phyloP scores from a whole-genome alignment of 305 asterid genomes.

The Fraxinus floribunda region DNA sequence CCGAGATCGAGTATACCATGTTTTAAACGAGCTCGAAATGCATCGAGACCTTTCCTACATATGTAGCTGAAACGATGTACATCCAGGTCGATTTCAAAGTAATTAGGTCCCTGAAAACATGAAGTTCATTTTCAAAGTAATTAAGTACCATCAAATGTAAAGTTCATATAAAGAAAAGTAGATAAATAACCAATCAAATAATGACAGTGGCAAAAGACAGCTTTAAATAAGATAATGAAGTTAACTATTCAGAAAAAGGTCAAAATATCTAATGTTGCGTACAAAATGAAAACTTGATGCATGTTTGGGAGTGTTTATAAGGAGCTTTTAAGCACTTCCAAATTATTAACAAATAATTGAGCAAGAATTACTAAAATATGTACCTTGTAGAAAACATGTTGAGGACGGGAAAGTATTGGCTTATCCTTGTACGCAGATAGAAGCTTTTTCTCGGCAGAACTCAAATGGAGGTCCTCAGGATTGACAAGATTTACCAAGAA shows the following conservation, averaged over 20 bases:
- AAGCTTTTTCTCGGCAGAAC: slow-evolving; percentile 86
- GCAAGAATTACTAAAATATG: neutral
- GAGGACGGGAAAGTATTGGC: slow-evolving; percentile 96
- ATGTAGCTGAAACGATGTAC: slow-evolving; percentile 92
- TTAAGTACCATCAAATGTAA: neutral
- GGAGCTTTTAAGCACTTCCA: neutral
- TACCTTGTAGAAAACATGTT: slow-evolving; percentile 78
- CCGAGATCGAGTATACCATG: slow-evolving; percentile 82
- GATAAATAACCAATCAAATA: neutral
- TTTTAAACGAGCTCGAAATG: slow-evolving; percentile 74
- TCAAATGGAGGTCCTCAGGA: slow-evolving; percentile 75
- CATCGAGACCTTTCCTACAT: slow-evolving; percentile 77
- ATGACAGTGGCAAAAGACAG: neutral
- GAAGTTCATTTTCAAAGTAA: neutral
- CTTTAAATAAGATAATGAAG: neutral
- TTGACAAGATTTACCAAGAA: slow-evolving; percentile 71
- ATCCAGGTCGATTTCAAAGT: slow-evolving; percentile 87
- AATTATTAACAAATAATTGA: neutral
- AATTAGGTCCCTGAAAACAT: slow-evolving; percentile 64
- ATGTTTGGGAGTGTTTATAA: neutral
- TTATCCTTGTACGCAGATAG: slow-evolving; percentile 77
- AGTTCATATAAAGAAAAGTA: neutral
- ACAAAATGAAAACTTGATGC: neutral
- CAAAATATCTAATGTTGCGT: neutral
- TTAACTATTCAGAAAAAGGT: neutral